Evolutionary conservation across 2,329 filamentous ascomycete species (phyloP), one percentile per base, ranked within the genome.

Genomic region (Ophiognomonia clavigignenti-juglandacearum): DNA sequence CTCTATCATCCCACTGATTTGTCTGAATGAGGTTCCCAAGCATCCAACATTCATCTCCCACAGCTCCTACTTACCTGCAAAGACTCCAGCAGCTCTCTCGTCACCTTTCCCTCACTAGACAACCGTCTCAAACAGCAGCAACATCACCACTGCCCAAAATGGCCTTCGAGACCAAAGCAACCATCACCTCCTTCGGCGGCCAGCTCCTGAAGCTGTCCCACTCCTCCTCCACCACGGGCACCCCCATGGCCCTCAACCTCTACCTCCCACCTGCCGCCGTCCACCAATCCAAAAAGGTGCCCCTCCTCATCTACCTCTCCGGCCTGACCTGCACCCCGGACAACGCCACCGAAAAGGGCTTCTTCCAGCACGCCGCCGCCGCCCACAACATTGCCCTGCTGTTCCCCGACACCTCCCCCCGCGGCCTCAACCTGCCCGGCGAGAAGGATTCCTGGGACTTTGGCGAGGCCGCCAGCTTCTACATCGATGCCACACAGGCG

Each of bases 241-340:
- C 89, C 57, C 83, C 90, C 60, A 98, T 97, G 92, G 82, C 80
- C 64, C 80, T 97, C 62, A 95, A 95, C 72, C 77, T 98, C 59
- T 98, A 88, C 73, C 78, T 98, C 4, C 93, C 93, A 20, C 82
- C 88, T 2, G 75, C 83, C 59, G 81, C 87, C 47, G 59, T 66
- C 14, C 59, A 67, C 41, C 45, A 67, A 2, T 72, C 77, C 34
- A 66, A 73, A 47, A 86, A 86, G 59, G 82, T 89, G 2, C 93
- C 93, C 20, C 80, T 97, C 24, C 79, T 98, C 49, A 83, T 96
- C 71, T 98, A 92, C 70, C 83, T 98, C 50, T 92, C 92, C 13
- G 93, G 93, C 43, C 75, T 98, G 52, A 97, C 93, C 52, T 98
- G 93, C 75, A 92, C 90, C 1, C 90, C 88, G 29, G 91, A 97